Percentiles rank a stretch among this genome's conserved stretches.
phyloP scores from a whole-genome alignment of 768 basidiomycete species.

The Mycena polygramma region DNA sequence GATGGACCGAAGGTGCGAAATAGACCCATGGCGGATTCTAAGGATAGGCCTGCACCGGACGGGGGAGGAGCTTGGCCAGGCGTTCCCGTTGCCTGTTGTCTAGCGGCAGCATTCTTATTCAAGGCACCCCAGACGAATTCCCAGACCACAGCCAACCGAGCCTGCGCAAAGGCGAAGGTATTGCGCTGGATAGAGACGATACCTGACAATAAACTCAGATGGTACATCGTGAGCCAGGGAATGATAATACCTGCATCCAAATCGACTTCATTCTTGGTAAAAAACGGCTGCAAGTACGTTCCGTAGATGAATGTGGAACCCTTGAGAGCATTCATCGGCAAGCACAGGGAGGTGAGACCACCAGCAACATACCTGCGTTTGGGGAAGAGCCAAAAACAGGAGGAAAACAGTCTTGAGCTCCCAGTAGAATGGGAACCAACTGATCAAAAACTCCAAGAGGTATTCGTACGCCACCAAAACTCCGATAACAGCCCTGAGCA shows the following conservation, averaged over 20 bases:
- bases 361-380: constrained; percentile 66
- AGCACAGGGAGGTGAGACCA: neutral
- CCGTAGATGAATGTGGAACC: constrained; percentile 78
- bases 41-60: constrained; percentile 32
- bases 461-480: constrained; percentile 70
- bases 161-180: constrained; percentile 65
- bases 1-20: constrained; percentile 59
- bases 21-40: constrained; percentile 51
- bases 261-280: constrained; percentile 67
- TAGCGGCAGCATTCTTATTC: constrained; percentile 53
- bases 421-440: constrained; percentile 84
- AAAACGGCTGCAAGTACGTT: constrained; percentile 72
- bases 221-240: too few species aligned
- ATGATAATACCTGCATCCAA: constrained; percentile 61
- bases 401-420: constrained; percentile 78
- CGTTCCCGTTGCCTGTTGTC: constrained; percentile 42
- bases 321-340: constrained; percentile 50
- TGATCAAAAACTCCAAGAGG: constrained; percentile 71
- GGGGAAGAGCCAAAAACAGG: constrained; percentile 76
- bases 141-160: constrained; percentile 63
- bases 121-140: constrained; percentile 59
- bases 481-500: constrained; percentile 16
- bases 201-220: neutral
- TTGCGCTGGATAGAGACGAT: constrained; percentile 69
- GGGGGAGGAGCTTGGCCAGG: constrained; percentile 40